Evolutionary conservation across 768 basidiomycete genomes (phyloP), one percentile per base, ranked within the genome.

Genomic region (Leucosporidium creatinivorum): DNA sequence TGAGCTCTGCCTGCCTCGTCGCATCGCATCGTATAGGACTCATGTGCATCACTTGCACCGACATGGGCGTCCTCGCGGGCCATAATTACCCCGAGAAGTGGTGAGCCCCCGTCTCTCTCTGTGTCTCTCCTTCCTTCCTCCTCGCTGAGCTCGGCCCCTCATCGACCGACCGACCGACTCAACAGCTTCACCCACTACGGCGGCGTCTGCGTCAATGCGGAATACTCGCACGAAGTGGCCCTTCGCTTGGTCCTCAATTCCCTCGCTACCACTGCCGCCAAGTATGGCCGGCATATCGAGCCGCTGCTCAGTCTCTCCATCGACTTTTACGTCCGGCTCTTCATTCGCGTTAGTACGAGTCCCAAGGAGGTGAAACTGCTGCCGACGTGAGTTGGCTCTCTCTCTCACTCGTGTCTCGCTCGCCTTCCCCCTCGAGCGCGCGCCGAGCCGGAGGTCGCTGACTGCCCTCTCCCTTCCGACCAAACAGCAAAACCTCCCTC

Each of bases 41-140:
- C 36, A 81, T 99, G 2, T 93, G 91, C 74, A 87, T 99, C 49
- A 99, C 96, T 30, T 98, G 96, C 79, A 99, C 96, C 1, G 96
- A 99, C 77, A 81, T 96, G 68, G 85, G 92, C 10, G 93, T 99
- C 15, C 82, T 98, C 28, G 96, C 93, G 0, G 93, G 92, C 3
- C 86, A 84, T 17, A 97, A 97, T 77, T 96, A 89, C 77, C 88
- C 93, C 5, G 96, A 99, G 77, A 99, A 99, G 85, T 93, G 91
- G 94, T 91, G 73, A 68, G 80, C 72, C 65, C 44, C 39, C 15
- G 48, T 36, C n/a, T 5, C 39, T 8, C 23, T 3, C n/a, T n/a
- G n/a, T n/a, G 3, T n/a, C 10, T 33, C 56, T 44, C 13, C 7
- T 19, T 18, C 19, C 12, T 8, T 4, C 28, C 13, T 28, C 7